Evolutionary conservation across 2,329 filamentous ascomycete species (phyloP), one percentile per base, ranked within the genome.

Genomic region (Onygena corvina): DNA sequence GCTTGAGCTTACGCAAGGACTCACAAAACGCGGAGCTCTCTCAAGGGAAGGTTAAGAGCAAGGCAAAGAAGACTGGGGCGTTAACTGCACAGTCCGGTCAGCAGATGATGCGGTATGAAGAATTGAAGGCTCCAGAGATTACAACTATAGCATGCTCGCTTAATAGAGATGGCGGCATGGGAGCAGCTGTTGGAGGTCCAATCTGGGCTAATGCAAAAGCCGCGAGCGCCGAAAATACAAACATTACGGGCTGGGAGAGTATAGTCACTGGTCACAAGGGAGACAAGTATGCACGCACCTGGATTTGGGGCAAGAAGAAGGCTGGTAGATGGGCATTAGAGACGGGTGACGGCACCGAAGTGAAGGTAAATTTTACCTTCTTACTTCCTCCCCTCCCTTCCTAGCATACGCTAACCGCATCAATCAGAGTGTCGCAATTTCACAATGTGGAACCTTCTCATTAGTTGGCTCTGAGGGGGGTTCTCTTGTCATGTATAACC

Each of bases 231-330:
- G 82, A 88, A 64, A 80, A 84, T 2, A 81, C 87, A 57, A 73
- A 80, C 44, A 81, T 80, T 71, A 94, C 89, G 2, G 92, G 92
- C 1, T 98, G 92, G 92, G 93, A 98, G 66, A 95, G 90, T 61
- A 81, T 98, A 4, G 79, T 98, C 1, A 98, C 92, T 3, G 90
- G 88, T 7, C 93, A 98, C 63, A 83, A 83, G 60, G 80, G 83
- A 47, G 90, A 96, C 60, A 76, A 81, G 38, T 85, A 79, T 61
- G 92, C 88, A 14, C 80, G 92, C 48, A 96, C 92, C 1, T 98
- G 92, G 92, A 95, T 95, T 68, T 96, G 92, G 89, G 92, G 90
- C 4, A 82, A 87, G 50, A 95, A 93, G 67, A 81, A 84, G 59
- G 89, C 92, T 45, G 92, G 92, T 8, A 77, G 92, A 54, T 98